Conservation (phyloP, 129 eudicot species). For the Chrysanthemum lavandulifolium region DNA sequence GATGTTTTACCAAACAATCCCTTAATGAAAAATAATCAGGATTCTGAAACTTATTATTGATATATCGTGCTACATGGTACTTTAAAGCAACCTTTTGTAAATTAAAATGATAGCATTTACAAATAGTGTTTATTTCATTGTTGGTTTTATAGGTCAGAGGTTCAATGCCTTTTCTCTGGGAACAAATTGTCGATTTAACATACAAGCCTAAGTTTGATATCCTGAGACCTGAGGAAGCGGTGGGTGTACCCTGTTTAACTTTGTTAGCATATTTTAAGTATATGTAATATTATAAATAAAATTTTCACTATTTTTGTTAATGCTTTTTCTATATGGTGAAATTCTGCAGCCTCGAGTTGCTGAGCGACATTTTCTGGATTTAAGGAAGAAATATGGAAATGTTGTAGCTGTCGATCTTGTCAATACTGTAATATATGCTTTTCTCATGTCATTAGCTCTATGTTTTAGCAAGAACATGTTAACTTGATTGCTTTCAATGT, state of each 20-base stretch:
- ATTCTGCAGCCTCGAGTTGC: conserved; percentile 70
- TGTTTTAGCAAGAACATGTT: not conserved
- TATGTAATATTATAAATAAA: not conserved
- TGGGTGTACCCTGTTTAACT: conserved; percentile 38
- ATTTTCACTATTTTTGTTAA: conserved; percentile 1
- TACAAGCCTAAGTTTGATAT: conserved; percentile 90
- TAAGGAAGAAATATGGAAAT: conserved; percentile 91
- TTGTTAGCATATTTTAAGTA: not conserved
- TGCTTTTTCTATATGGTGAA: conserved; percentile 2
- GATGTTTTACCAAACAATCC: too few relatives aligned
- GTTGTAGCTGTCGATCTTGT: conserved; percentile 90
- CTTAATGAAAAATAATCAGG: too few relatives aligned
- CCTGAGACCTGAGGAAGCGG: conserved; percentile 76
- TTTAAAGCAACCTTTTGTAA: too few relatives aligned
- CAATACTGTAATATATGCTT: conserved; percentile 53
- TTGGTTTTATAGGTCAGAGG: conserved; percentile 72
- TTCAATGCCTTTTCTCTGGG: conserved; percentile 92
- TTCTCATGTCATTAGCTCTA: not conserved
- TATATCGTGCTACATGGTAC: too few relatives aligned
- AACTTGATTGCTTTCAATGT: conserved; percentile 14
- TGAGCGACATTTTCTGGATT: conserved; percentile 87
- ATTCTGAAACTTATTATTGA: too few relatives aligned
- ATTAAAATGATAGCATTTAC: too few relatives aligned
- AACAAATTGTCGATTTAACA: conserved; percentile 90
- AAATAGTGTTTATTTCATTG: not conserved